Percentiles rank a stretch among this genome's conserved stretches.
These are phyloP conservation scores for Crithidia acanthocephali DNA, from an alignment of 208 protist species.

Conservation along the genomic window DNA sequence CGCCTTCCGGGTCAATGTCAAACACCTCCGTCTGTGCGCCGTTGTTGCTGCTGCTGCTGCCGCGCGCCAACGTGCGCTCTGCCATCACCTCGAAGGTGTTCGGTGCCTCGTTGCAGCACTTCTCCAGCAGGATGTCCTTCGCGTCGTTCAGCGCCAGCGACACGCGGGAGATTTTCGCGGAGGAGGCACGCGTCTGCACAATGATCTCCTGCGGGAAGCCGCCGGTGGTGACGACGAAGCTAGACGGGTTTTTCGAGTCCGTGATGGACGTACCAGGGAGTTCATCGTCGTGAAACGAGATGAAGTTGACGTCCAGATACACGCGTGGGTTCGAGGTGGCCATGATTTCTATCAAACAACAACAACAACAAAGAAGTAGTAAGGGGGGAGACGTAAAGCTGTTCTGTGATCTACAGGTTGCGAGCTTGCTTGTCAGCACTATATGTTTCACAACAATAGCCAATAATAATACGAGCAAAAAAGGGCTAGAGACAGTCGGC, in stretches of 20 bases:
- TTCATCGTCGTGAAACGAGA: conserved; percentile 80
- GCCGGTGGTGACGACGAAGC: conserved; percentile 85
- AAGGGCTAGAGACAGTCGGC: background rate
- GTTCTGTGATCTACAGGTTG: no score
- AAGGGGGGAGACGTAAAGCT: background rate
- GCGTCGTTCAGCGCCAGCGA: conserved; percentile 69
- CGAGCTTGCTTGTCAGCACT: no score
- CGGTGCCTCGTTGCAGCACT: conserved; percentile 29
- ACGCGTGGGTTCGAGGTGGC: conserved; percentile 31
- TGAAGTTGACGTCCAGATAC: conserved; percentile 64
- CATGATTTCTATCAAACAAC: conserved; percentile 15
- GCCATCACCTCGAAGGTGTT: conserved; percentile 52
- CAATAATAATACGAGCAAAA: background rate
- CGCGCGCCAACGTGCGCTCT: conserved; percentile 56
- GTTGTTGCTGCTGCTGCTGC: conserved; percentile 6
- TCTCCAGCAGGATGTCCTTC: conserved; percentile 74
- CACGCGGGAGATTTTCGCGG: conserved; percentile 60
- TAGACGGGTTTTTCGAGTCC: conserved; percentile 45
- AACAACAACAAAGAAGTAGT: background rate
- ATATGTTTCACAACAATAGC: no score
- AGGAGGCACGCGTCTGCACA: conserved; percentile 60
- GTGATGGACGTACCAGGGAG: conserved; percentile 47
- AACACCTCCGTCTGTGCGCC: conserved; percentile 63
- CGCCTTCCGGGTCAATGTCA: conserved; percentile 58
- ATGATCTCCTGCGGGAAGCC: conserved; percentile 85